These are phyloP conservation scores for Ophiostoma triangulosporum DNA, from an alignment of 2,329 filamentous ascomycete genomes.

Conservation along the genomic window DNA sequence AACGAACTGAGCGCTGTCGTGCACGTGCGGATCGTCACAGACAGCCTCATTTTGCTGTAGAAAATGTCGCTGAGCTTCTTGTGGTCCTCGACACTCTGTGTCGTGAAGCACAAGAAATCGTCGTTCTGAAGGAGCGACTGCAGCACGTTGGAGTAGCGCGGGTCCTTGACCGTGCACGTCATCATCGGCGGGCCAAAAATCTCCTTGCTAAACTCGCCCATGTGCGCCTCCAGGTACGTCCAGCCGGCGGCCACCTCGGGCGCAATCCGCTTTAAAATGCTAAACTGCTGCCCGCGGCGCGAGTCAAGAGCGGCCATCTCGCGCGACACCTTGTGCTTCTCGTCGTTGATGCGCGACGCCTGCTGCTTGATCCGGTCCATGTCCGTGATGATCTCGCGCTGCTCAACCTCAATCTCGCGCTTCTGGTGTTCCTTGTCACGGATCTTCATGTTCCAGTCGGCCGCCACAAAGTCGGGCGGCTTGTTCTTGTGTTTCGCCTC, in stretches of 20 bases:
- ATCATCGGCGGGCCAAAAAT: conserved; percentile 74
- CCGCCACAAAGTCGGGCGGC: conserved; percentile 53
- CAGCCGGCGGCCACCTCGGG: conserved; percentile 36
- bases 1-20: conserved; percentile 40
- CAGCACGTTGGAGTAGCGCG: conserved; percentile 44
- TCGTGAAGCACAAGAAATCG: conserved; percentile 57
- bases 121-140: conserved; percentile 36
- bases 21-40: conserved; percentile 58
- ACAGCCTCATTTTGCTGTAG: conserved; percentile 48
- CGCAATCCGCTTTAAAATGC: conserved; percentile 23
- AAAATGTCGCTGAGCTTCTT: conserved; percentile 55
- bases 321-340: conserved; percentile 16
- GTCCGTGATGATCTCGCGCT: conserved; percentile 21
- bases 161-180: conserved; percentile 65
- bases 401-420: conserved; percentile 36
- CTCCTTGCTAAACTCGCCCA: conserved; percentile 53
- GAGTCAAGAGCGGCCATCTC: conserved; percentile 48
- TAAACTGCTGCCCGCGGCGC: conserved; percentile 22
- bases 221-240: conserved; percentile 69
- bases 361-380: conserved; percentile 8
- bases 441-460: conserved; percentile 59
- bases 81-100: conserved; percentile 64
- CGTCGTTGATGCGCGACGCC: not conserved
- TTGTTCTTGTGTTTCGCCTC: conserved; percentile 48
- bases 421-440: conserved; percentile 45